Percentiles rank a stretch among this genome's conserved stretches.
phyloP scores from a whole-genome alignment of 257 asterid genomes.

The Solanum paucissectum region DNA sequence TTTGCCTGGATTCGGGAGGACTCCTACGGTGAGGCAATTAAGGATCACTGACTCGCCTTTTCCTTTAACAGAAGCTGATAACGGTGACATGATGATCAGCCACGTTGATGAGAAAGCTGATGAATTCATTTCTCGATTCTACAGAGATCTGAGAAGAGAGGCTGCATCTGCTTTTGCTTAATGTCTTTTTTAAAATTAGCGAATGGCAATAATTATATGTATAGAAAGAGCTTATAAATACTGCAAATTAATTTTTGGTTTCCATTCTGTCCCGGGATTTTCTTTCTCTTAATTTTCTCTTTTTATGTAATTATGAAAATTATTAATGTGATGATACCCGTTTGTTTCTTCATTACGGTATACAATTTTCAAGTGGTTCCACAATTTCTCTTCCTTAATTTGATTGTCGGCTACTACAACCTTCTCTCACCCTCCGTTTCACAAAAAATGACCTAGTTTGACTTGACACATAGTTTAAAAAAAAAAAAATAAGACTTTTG shows the following conservation, averaged over 20 bases:
- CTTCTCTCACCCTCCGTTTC: rapidly evolving
- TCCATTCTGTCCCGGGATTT: background rate
- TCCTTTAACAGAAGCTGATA: background rate
- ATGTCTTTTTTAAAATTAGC: background rate
- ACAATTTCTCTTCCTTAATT: background rate
- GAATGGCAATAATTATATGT: no score
- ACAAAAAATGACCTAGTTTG: no score
- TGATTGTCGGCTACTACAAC: background rate
- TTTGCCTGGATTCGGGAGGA: slow-evolving; percentile 23
- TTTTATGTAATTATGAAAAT: background rate
- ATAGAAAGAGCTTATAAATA: background rate
- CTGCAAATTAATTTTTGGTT: background rate
- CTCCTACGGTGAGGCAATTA: slow-evolving; percentile 26
- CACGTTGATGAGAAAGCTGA: slow-evolving; percentile 23
- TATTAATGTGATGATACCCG: no score
- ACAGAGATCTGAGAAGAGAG: slow-evolving; percentile 11
- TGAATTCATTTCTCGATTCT: slow-evolving; percentile 14
- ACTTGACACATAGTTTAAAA: no score
- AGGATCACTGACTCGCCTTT: slow-evolving; percentile 28
- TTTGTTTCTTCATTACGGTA: background rate
- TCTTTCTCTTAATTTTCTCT: background rate
- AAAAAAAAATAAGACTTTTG: no score
- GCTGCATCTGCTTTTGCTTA: background rate
- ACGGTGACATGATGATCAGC: background rate
- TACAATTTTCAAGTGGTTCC: background rate